Evolutionary conservation across 1,284 basidiomycete genomes (phyloP), one percentile per base, ranked within the genome.

Genomic region (Cryptococcus depauperatus): DNA sequence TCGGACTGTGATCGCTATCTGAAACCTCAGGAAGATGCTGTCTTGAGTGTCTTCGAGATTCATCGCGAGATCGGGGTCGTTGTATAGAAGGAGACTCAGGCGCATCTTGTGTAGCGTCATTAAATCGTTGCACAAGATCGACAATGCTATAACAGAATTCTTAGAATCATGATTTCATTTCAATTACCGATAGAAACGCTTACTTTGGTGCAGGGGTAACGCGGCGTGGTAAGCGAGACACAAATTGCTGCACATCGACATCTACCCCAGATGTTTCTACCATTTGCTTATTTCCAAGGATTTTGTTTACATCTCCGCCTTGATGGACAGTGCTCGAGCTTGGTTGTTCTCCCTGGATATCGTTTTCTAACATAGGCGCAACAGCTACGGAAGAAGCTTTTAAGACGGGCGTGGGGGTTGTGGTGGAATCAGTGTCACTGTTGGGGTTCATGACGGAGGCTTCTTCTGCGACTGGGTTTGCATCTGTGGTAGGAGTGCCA

Each of bases 121-220:
- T 68, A 55, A 91, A 91, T 41, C 82, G 83, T 57, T 79, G 83
- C 14, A 92, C 85, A 18, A 93, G 73, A 49, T 91, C 85, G 9
- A 88, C 86, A 0, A 93, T 87, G 50, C 77, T 84, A 21, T 9
- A 11, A 22, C n/a, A 22, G 18, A 19, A 13, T 4, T 19, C 21
- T 41, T 39, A 46, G 8, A 78, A 75, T 28, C 77, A 11, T 13
- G 22, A 22, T 29, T 13, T 34, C 13, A 43, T 29, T 19, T 10
- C 6, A 39, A 32, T 13, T 6, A 37, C 19, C 28, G 3, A 32
- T 10, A 25, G 37, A 19, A 29, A 14, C 22, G 28, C 62, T 46
- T 33, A 64, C 61, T 55, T 61, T 4, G 63, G 55, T 9, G 62
- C 59, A n/a, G 64, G 66, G 16, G 57, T 48, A 2, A 59, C 43